Conservation (phyloP, 2,329 filamentous ascomycete genomes). For the Botryotinia convoluta region DNA sequence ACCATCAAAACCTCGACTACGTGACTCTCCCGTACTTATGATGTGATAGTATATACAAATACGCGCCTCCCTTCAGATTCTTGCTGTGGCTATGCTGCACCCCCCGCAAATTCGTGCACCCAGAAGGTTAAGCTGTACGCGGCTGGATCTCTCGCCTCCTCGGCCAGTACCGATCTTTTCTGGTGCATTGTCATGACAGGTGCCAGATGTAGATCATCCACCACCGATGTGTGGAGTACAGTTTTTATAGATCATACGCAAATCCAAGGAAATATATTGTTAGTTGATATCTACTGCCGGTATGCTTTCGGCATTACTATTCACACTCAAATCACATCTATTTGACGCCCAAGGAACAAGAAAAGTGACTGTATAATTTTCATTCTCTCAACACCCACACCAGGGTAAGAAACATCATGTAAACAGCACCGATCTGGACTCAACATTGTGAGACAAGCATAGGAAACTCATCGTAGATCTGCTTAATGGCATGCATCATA, state of each 20-base stretch:
- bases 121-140: neutral
- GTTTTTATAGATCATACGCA: neutral
- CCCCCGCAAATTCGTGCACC: conserved; percentile 1
- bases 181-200: neutral
- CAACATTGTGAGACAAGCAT: neutral
- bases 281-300: neutral
- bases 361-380: neutral
- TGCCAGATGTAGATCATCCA: conserved; percentile 12
- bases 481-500: too few species aligned
- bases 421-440: too few species aligned
- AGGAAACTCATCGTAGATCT: neutral
- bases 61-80: neutral
- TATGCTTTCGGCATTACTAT: neutral
- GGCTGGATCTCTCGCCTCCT: conserved; percentile 2
- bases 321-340: neutral
- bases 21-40: neutral
- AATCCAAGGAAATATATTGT: neutral
- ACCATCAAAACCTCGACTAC: too few species aligned
- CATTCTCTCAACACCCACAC: neutral
- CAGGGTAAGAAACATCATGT: too few species aligned
- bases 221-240: neutral
- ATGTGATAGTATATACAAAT: neutral
- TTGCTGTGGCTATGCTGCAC: conserved; percentile 2
- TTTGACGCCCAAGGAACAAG: neutral
- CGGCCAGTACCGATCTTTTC: neutral